phyloP scores from a whole-genome alignment of 306 rosid genomes.

The Betula pendula region DNA sequence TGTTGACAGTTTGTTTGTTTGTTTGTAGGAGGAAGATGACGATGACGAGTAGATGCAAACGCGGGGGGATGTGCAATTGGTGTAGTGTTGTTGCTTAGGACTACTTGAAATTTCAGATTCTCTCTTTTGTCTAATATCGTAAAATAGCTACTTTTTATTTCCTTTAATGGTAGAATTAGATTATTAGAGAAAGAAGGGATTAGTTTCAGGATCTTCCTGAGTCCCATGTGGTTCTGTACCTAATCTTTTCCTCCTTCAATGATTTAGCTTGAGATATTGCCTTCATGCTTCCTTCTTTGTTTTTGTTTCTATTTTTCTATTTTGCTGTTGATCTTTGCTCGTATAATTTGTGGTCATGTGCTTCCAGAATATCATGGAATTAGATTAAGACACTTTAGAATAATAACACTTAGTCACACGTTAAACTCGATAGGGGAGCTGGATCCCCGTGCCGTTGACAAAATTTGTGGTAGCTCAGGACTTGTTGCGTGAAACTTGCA shows the following conservation, averaged over 20 bases:
- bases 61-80: slow-evolving; percentile 14
- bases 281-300: background rate
- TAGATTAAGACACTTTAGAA: too few species aligned
- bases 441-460: background rate
- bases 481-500: too few species aligned
- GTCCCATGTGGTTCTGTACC: slow-evolving; percentile 32
- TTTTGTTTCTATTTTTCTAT: background rate
- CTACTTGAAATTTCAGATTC: slow-evolving; percentile 27
- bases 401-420: too few species aligned
- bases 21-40: slow-evolving; percentile 59
- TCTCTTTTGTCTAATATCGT: slow-evolving; percentile 22
- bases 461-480: background rate
- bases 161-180: slow-evolving; percentile 9
- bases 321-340: background rate
- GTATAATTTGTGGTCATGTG: too few species aligned
- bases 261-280: slow-evolving; percentile 17
- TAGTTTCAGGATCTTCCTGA: slow-evolving; percentile 7
- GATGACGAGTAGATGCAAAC: slow-evolving; percentile 55
- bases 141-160: slow-evolving; percentile 21
- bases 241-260: slow-evolving; percentile 24
- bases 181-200: slow-evolving; percentile 21
- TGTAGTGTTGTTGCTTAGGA: slow-evolving; percentile 34
- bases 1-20: background rate
- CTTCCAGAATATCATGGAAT: too few species aligned
- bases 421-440: background rate